Evolutionary conservation across 495 filamentous ascomycete species (phyloP).

Genomic region (Hypoxylon trugodes): DNA sequence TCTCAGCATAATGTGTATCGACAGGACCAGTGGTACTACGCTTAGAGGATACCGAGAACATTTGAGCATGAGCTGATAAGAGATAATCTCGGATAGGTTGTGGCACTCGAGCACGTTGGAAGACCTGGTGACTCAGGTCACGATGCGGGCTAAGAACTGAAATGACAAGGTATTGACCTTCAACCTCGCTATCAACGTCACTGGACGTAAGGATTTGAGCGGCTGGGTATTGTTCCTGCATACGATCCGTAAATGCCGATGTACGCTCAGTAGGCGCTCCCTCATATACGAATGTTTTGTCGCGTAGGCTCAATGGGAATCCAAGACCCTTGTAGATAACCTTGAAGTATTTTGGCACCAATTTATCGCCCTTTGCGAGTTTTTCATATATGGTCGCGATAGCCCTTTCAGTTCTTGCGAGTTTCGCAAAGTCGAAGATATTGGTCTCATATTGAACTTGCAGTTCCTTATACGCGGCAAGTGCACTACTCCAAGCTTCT

Average conservation of each 20-base stretch:
- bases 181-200: slow-evolving; percentile 73
- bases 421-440: slow-evolving; percentile 89
- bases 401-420: slow-evolving; percentile 85
- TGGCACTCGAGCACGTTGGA: slow-evolving; percentile 84
- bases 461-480: slow-evolving; percentile 92
- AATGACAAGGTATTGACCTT: slow-evolving; percentile 93
- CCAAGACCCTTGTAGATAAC: slow-evolving; percentile 92
- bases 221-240: slow-evolving; percentile 89
- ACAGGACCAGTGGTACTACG: slow-evolving; percentile 71
- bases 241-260: slow-evolving; percentile 85
- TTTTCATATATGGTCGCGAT: slow-evolving; percentile 94
- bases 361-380: slow-evolving; percentile 79
- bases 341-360: slow-evolving; percentile 88
- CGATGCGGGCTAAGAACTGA: slow-evolving; percentile 81
- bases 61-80: slow-evolving; percentile 74
- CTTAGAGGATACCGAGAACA: slow-evolving; percentile 76
- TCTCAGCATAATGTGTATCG: slow-evolving; percentile 80
- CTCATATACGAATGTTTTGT: slow-evolving; percentile 95
- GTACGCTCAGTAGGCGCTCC: slow-evolving; percentile 78
- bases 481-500: slow-evolving; percentile 87
- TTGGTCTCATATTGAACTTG: slow-evolving; percentile 87
- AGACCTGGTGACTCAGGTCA: slow-evolving; percentile 84
- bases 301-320: slow-evolving; percentile 79
- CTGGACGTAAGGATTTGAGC: slow-evolving; percentile 81
- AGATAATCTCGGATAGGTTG: slow-evolving; percentile 83